Conservation (phyloP, 306 rosid species). For the Castanea sativa region DNA sequence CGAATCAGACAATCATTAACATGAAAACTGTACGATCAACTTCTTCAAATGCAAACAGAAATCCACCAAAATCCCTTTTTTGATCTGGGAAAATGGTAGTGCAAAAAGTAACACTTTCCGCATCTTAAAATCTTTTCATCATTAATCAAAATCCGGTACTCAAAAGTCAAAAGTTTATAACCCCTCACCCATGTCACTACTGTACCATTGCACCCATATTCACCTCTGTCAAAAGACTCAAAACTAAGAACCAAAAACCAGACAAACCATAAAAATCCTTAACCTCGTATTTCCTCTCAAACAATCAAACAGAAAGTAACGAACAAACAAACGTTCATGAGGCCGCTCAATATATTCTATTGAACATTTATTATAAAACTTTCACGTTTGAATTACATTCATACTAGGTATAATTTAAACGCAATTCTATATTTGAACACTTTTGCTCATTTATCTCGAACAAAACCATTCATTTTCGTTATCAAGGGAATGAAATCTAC, state of each 20-base stretch:
- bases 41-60: not conserved
- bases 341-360: too few relatives aligned
- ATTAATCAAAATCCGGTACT: not conserved
- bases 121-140: too few relatives aligned
- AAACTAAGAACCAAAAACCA: not conserved
- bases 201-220: not conserved
- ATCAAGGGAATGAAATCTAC: not conserved
- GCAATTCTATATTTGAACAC: too few relatives aligned
- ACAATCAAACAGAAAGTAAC: not conserved
- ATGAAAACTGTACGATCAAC: too few relatives aligned
- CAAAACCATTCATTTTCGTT: not conserved
- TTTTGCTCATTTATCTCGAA: too few relatives aligned
- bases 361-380: too few relatives aligned
- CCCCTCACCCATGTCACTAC: not conserved
- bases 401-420: too few relatives aligned
- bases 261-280: not conserved
- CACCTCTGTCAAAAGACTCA: not conserved
- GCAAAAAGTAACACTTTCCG: not conserved
- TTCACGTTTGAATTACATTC: too few relatives aligned
- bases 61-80: not conserved
- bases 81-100: not conserved
- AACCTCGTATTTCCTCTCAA: not conserved
- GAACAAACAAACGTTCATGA: not conserved
- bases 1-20: too few relatives aligned
- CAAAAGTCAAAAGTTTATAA: not conserved